Base-by-base conservation (phyloP, 2,329 filamentous ascomycete species). In the Trichophyton benhamiae region DNA sequence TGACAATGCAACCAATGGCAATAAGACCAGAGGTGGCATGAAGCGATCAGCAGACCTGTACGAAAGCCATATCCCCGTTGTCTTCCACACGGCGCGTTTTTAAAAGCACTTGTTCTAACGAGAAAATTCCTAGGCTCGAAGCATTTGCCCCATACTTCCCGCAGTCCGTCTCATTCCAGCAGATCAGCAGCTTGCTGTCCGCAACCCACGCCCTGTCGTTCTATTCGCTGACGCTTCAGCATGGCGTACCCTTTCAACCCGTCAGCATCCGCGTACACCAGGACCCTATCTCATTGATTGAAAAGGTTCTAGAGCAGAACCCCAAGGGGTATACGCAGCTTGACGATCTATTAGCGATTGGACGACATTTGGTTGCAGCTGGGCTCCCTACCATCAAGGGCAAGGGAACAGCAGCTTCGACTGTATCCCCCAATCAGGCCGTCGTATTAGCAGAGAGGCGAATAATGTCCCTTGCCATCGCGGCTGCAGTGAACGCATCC, bases 1-100 rank as follows among this genome's bases (percentile, higher is more conserved):
- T 68, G 84, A 87, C 68, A 84, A 83, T 65, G 83, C 84, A 20
- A 86, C 80, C 68, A 87, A 86, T 66, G 84, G 84, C 33, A 87
- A 86, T 67, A 77, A 78, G 64, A 83, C 78, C 17, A 77, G 84
- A 65, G 84, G 84, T 15, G 81, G 81, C 13, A 81, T 86, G 76
- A 85, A 83, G 68, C 81, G 78, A 67, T 83, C 83, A 9, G 79
- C 78, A 57, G 81, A 84, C 48, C 79, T 82, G 77, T 79, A 69
- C 67, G 77, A 73, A 20, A 33, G 3, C 8, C 38, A 15, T 5
- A 30, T 33, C 17, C 44, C 58, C 57, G 11, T 22, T 58, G 44
- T 38, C 33, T 4, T 38, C 13, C n/a, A 13, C 6, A 7, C 11
- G 3, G 17, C 6, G 6, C 27, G 27, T 30, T 30, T 30, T 48